These are phyloP conservation scores for Ceratocystis cubensis DNA, from an alignment of 2,329 filamentous ascomycete species.

Conservation along the genomic window DNA sequence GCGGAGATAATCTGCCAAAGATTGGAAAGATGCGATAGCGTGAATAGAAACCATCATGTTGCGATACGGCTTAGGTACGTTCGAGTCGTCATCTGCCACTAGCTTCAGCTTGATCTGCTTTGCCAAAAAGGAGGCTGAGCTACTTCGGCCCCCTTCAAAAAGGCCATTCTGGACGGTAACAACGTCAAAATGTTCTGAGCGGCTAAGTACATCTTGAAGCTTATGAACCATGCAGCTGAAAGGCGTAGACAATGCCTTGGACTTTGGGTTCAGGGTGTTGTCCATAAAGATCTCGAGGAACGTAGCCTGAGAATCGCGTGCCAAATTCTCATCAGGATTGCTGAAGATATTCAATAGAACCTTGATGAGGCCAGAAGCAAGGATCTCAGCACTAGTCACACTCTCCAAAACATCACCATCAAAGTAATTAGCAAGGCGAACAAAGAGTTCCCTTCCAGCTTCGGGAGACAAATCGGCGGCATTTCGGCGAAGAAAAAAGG, in stretches of 20 bases:
- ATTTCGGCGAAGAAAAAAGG: conserved; percentile 51
- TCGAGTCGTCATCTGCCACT: conserved; percentile 77
- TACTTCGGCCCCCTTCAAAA: conserved; percentile 79
- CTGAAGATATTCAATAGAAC: conserved; percentile 73
- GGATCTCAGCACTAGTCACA: conserved; percentile 86
- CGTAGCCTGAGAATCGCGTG: conserved; percentile 58
- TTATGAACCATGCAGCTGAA: conserved; percentile 90
- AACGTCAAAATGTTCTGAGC: conserved; percentile 96
- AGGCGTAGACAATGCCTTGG: conserved; percentile 61
- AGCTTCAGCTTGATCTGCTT: conserved; percentile 88
- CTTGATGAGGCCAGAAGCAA: conserved; percentile 80
- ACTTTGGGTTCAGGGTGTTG: conserved; percentile 50
- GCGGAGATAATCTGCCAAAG: conserved; percentile 86
- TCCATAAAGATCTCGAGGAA: conserved; percentile 94
- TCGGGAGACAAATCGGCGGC: conserved; percentile 34
- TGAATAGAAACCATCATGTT: conserved; percentile 99
- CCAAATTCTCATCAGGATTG: conserved; percentile 49
- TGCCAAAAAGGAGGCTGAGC: conserved; percentile 86
- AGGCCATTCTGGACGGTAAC: conserved; percentile 89
- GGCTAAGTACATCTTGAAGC: conserved; percentile 86
- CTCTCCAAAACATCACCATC: conserved; percentile 79
- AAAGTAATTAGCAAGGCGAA: conserved; percentile 67
- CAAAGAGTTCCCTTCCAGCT: conserved; percentile 56
- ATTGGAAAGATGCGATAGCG: conserved; percentile 95
- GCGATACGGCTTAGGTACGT: conserved; percentile 74